These are phyloP conservation scores for Cryptococcus sp. DNA, from an alignment of 1,284 basidiomycete genomes.

Conservation along the genomic window DNA sequence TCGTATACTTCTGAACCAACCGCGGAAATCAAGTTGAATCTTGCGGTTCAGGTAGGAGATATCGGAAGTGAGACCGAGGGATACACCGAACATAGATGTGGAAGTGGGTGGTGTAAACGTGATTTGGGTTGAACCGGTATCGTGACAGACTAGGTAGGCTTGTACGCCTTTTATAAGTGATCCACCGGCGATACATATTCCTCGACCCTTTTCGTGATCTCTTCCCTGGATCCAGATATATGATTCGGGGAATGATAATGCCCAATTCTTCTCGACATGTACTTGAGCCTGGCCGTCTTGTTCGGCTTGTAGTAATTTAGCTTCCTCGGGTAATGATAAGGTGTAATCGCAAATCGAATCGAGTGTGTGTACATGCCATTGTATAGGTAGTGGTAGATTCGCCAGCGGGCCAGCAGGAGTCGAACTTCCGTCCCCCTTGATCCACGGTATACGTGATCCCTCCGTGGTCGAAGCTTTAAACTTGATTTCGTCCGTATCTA, in stretches of 20 bases:
- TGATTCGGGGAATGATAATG: slow-evolving; percentile 20
- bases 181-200: slow-evolving; percentile 23
- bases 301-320: neutral
- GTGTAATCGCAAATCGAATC: slow-evolving; percentile 12
- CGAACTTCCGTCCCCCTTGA: slow-evolving; percentile 11
- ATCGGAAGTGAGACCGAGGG: slow-evolving; percentile 15
- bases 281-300: slow-evolving; percentile 12
- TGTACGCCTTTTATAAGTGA: slow-evolving; percentile 19
- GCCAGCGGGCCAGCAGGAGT: slow-evolving; percentile 24
- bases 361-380: slow-evolving; percentile 30
- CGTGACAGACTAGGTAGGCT: slow-evolving; percentile 24
- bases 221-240: slow-evolving; percentile 29
- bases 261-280: slow-evolving; percentile 33
- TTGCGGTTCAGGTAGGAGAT: slow-evolving; percentile 9
- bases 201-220: slow-evolving; percentile 11
- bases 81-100: slow-evolving; percentile 16
- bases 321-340: slow-evolving; percentile 1
- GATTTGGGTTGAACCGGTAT: slow-evolving; percentile 5
- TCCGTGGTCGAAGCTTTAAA: slow-evolving; percentile 4
- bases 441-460: slow-evolving; percentile 13
- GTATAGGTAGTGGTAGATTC: slow-evolving; percentile 21
- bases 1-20: slow-evolving; percentile 20
- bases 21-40: slow-evolving; percentile 19
- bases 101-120: slow-evolving; percentile 18
- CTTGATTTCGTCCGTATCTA: slow-evolving; percentile 8